Conservation (phyloP, 192 early-diverging fungal species). For the Martensiomyces pterosporus region DNA sequence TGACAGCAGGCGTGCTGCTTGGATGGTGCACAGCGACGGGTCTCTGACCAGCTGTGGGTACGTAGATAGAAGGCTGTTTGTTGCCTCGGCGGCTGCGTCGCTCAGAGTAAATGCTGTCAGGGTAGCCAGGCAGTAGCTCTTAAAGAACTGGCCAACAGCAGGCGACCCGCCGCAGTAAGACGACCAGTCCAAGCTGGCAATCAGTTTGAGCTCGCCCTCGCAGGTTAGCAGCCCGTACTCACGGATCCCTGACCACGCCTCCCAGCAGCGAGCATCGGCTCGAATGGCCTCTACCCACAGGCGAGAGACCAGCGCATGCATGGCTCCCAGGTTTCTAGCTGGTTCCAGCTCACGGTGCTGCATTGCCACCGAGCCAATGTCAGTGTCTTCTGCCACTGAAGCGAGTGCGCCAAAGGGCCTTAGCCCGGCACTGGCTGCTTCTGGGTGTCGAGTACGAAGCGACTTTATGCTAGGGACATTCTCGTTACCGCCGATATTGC, state of each 20-base stretch:
- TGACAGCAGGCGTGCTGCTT: constrained; percentile 39
- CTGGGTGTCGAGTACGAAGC: constrained; percentile 16
- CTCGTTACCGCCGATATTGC: constrained; percentile 40
- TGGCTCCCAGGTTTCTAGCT: constrained; percentile 14
- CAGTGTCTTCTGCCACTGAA: too few relatives aligned
- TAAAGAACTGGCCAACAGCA: constrained; percentile 28
- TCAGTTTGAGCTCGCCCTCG: constrained; percentile 25
- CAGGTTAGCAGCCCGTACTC: constrained; percentile 39
- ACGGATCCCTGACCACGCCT: constrained; percentile 48
- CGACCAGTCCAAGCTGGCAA: constrained; percentile 29
- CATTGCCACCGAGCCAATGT: too few relatives aligned
- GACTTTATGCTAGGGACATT: constrained; percentile 32
- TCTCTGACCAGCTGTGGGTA: constrained; percentile 23
- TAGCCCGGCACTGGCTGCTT: too few relatives aligned
- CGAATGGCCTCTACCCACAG: constrained; percentile 30
- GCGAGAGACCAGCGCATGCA: constrained; percentile 28
- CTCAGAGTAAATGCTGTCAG: constrained; percentile 24
- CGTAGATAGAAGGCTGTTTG: constrained; percentile 8
- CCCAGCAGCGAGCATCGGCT: constrained; percentile 47
- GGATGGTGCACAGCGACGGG: constrained; percentile 39
- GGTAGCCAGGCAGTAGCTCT: constrained; percentile 41
- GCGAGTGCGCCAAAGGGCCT: too few relatives aligned
- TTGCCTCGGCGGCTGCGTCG: constrained; percentile 17
- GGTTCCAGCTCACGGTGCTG: background rate
- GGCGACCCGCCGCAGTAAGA: constrained; percentile 21